A percentile compares a stretch with the other conserved stretches of the same genome.
Conservation (phyloP, 1,284 basidiomycete genomes). For the Schizopora paradoxa region DNA sequence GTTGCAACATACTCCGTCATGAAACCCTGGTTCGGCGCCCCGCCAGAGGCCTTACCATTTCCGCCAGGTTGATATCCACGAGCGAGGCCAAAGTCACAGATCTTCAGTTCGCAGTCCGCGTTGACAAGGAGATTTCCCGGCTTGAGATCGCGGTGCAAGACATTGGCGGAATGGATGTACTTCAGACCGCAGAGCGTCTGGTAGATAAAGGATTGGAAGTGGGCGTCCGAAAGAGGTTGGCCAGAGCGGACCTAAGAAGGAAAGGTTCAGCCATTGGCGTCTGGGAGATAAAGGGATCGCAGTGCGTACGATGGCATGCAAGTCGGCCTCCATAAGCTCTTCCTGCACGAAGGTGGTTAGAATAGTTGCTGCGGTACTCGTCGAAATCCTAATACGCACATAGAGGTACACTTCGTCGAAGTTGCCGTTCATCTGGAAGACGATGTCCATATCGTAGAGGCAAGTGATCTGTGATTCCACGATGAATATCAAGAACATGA, state of each 20-base stretch:
- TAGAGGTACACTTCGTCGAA: conserved; percentile 97
- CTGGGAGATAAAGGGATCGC: conserved; percentile 3
- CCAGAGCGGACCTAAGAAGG: conserved; percentile 84
- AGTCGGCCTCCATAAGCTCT: conserved; percentile 99
- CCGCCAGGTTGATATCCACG: conserved; percentile 88
- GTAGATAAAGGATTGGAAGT: conserved; percentile 98
- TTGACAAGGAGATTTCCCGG: conserved; percentile 96
- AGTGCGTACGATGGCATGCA: conserved; percentile 94
- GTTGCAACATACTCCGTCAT: conserved; percentile 99
- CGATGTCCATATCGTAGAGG: conserved; percentile 96
- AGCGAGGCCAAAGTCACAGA: conserved; percentile 98
- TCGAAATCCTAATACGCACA: conserved; percentile 38
- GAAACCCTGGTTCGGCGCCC: conserved; percentile 79
- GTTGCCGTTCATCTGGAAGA: conserved; percentile 81
- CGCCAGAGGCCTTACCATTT: conserved; percentile 58
- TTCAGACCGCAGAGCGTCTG: conserved; percentile 98
- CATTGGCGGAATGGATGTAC: conserved; percentile 98
- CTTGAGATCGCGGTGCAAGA: conserved; percentile 96
- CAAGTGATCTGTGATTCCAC: conserved; percentile 67
- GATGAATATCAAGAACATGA: conserved; percentile 7
- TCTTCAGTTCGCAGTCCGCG: conserved; percentile 96
- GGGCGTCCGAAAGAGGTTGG: conserved; percentile 95
- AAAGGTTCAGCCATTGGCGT: conserved; percentile 12
- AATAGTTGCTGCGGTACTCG: background rate
- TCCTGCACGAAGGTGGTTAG: conserved; percentile 44